These are phyloP conservation scores for Stachybotrys elegans DNA, from an alignment of 2,329 filamentous ascomycete species.

Conservation along the genomic window DNA sequence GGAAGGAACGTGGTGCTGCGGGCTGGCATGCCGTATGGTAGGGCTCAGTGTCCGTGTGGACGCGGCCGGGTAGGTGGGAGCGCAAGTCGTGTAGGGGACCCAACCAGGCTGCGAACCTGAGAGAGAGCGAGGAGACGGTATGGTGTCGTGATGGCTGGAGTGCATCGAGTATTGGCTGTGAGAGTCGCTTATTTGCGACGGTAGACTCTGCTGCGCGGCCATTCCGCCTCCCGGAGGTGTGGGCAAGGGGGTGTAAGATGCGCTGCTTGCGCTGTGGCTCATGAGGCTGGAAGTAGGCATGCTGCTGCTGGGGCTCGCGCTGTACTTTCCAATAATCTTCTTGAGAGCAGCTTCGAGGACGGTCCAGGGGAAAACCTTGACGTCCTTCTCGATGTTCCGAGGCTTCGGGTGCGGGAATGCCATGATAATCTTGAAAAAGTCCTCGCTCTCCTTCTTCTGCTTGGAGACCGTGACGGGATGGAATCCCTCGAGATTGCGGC, in stretches of 20 bases:
- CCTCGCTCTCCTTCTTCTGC: constrained; percentile 83
- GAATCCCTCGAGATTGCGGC: constrained; percentile 92
- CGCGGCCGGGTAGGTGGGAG: constrained; percentile 25
- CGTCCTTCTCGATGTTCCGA: constrained; percentile 96
- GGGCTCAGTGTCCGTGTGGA: constrained; percentile 38
- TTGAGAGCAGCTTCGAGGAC: constrained; percentile 80
- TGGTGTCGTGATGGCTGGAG: constrained; percentile 41
- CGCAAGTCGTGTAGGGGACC: constrained; percentile 36
- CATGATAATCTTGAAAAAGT: constrained; percentile 99
- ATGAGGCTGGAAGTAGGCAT: constrained; percentile 34
- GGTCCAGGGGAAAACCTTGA: constrained; percentile 98
- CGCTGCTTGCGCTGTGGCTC: constrained; percentile 22
- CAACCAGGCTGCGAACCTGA: constrained; percentile 43
- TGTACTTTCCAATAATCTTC: constrained; percentile 98
- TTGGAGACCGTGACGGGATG: constrained; percentile 91
- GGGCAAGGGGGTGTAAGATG: constrained; percentile 38
- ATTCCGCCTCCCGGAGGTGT: constrained; percentile 38
- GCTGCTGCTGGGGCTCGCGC: constrained; percentile 40
- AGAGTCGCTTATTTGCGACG: constrained; percentile 22
- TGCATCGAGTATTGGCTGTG: constrained; percentile 35
- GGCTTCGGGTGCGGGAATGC: constrained; percentile 92
- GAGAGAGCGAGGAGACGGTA: constrained; percentile 49
- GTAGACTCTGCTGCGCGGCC: constrained; percentile 21
- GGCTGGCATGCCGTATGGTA: constrained; percentile 26
- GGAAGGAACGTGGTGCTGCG: constrained; percentile 26